Evolutionary conservation across 2,329 filamentous ascomycete species (phyloP), one percentile per base, ranked within the genome.

Genomic region (Ceratocystis destructans): DNA sequence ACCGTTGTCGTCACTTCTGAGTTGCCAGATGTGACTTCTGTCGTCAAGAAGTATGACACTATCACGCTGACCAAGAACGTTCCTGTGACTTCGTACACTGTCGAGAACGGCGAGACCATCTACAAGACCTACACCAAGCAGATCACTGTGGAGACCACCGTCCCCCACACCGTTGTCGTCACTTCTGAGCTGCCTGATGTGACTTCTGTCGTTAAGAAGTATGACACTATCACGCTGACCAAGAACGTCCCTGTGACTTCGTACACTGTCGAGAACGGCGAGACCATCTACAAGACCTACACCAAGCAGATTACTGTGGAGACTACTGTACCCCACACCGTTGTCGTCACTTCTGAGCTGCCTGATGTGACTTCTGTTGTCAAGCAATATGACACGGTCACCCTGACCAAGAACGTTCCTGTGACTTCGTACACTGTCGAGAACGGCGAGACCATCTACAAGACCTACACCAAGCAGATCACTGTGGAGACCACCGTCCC

Each of bases 381-480:
- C 28, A 37, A 25, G 12, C 10, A 61, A 28, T 53, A 28, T 7
- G 55, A 64, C 10, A 46, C 46, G 1, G 20, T 62, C 17, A 67
- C 62, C 1, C 1, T 20, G 6, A 67, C 66, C 4, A 33, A 45
- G 12, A 25, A 31, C n/a, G 53, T 50, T 0, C 55, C 46, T 45
- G 64, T 62, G 1, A 62, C 64, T 8, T 17, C 17, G 10, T 59
- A 44, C n/a, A 61, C 41, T 8, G 61, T 67, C 5, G 61, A 45
- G 7, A 64, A 67, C 25, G 65, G 61, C 8, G 50, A 66, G 62
- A 67, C 66, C 8, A 44, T 67, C 33, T 61, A 55, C 44, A 64
- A 57, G 57, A 67, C 66, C 17, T 64, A 33, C 17, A 62, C 46
- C 12, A 41, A 66, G 12, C n/a, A 31, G 45, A 50, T 64, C n/a